Base-by-base conservation (phyloP, 2,329 filamentous ascomycete genomes). In the Colletotrichum agaves region DNA sequence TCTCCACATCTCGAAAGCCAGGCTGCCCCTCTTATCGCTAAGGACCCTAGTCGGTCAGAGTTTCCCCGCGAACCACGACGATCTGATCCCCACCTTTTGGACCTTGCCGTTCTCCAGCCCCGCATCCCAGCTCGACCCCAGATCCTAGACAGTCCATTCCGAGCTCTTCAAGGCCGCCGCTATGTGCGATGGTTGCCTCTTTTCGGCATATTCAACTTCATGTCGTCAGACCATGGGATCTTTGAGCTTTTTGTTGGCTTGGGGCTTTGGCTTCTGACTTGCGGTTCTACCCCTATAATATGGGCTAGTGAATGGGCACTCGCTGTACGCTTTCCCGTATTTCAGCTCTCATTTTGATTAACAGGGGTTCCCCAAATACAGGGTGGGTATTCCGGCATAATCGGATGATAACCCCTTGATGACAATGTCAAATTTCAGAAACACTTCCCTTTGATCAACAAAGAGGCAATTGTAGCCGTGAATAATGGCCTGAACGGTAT, bases 61-160 rank as follows among this genome's bases (percentile, higher is more conserved):
- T 65, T 68, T 68, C 61, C 65, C 65, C 65, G 65, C 65, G 55
- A 68, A 68, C 65, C 65, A 68, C 53, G 41, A 55, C 35, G 37
- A 65, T 50, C 47, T n/a, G 31, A 55, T 49, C 53, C 17, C 53
- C 53, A 52, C 53, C 15, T 52, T 47, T 19, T 19, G 17, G 13
- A 46, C 61, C 57, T 39, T 53, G 39, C 15, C 13, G 27, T 15
- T 43, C 7, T 27, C 21, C 35, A 5, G 27, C 60, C 39, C 61
- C 61, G 10, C 46, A 17, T n/a, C 23, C 19, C 17, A 6, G 2
- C 47, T 19, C 19, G 44, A 31, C 39, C 46, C 47, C 53, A 15
- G 37, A 60, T 49, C 55, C 41, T 33, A n/a, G 37, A 52, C 27
- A 41, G 27, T 6, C 65, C 65, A 68, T 12, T 65, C 65, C 55